Percentiles rank a stretch among this genome's conserved stretches.
These are phyloP conservation scores for Dacryopinax primogenitus DNA, from an alignment of 768 basidiomycete species.

Conservation along the genomic window DNA sequence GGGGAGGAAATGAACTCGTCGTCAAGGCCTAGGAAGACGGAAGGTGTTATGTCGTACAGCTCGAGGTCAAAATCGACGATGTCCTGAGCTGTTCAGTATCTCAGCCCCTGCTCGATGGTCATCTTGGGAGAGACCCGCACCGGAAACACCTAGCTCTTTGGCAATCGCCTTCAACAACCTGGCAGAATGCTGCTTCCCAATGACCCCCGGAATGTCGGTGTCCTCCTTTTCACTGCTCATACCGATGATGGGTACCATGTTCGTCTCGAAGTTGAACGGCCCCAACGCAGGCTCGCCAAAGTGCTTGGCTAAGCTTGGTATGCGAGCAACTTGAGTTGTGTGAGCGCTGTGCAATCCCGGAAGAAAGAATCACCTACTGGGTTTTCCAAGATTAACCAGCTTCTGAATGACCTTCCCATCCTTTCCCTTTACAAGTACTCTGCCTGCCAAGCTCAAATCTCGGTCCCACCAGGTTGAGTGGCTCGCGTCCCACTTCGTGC, in stretches of 20 bases:
- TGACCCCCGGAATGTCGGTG: neutral
- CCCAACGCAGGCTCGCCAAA: neutral
- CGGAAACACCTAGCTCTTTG: neutral
- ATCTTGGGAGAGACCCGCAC: neutral
- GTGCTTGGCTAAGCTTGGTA: neutral
- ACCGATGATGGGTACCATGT: neutral
- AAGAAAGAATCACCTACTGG: neutral
- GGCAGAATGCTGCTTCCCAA: slow-evolving; percentile 5
- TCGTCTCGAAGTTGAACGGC: slow-evolving; percentile 3
- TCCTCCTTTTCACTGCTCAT: neutral
- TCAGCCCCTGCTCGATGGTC: neutral
- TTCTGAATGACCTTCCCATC: neutral
- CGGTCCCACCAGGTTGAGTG: neutral
- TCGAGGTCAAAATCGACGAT: slow-evolving; percentile 3
- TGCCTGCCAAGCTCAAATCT: neutral
- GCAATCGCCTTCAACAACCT: neutral
- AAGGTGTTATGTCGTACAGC: neutral
- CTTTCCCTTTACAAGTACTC: neutral
- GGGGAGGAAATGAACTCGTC: slow-evolving; percentile 2
- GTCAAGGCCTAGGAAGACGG: neutral
- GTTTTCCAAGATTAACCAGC: neutral
- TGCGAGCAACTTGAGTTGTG: neutral
- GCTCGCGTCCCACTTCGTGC: neutral
- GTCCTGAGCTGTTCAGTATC: neutral
- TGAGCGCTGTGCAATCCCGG: too few species aligned